These are phyloP conservation scores for Malassezia arunalokei DNA, from an alignment of 1,284 basidiomycete genomes.

Conservation along the genomic window DNA sequence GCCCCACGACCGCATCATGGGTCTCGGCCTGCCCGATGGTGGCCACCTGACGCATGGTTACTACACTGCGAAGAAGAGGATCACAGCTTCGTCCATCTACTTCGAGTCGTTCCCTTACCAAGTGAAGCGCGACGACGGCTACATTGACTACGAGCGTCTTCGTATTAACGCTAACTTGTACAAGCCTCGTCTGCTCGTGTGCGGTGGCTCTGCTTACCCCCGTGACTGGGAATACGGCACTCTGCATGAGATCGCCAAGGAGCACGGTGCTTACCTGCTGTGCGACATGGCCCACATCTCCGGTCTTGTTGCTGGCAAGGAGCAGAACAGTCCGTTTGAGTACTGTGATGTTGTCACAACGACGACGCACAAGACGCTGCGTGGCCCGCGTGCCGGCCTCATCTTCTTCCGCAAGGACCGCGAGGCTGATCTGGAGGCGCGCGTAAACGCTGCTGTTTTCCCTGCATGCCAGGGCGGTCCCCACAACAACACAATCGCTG, in stretches of 20 bases:
- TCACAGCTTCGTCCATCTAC: constrained; percentile 99
- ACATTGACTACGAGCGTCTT: constrained; percentile 80
- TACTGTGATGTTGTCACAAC: constrained; percentile 68
- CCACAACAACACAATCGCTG: constrained; percentile 98
- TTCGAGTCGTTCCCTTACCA: constrained; percentile 98
- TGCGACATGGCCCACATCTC: constrained; percentile 92
- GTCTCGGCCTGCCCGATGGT: constrained; percentile 93
- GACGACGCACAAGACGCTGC: constrained; percentile 86
- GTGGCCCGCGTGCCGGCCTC: constrained; percentile 91
- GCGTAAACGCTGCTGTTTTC: constrained; percentile 97
- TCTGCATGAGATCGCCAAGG: constrained; percentile 70
- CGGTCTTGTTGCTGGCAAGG: constrained; percentile 84
- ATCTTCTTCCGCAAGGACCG: constrained; percentile 98
- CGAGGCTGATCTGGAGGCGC: constrained; percentile 74
- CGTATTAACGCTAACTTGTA: constrained; percentile 81
- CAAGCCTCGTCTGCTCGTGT: constrained; percentile 92
- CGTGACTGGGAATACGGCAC: constrained; percentile 70
- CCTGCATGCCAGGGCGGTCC: constrained; percentile 99
- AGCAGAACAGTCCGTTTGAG: constrained; percentile 85
- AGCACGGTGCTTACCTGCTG: constrained; percentile 69
- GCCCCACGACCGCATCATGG: constrained; percentile 98
- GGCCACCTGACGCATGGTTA: constrained; percentile 97
- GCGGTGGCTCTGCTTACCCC: constrained; percentile 96
- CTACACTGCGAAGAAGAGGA: constrained; percentile 99
- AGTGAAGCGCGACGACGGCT: constrained; percentile 59